Conservation (phyloP, 257 asterid genomes). For the Coffea eugenioides region DNA sequence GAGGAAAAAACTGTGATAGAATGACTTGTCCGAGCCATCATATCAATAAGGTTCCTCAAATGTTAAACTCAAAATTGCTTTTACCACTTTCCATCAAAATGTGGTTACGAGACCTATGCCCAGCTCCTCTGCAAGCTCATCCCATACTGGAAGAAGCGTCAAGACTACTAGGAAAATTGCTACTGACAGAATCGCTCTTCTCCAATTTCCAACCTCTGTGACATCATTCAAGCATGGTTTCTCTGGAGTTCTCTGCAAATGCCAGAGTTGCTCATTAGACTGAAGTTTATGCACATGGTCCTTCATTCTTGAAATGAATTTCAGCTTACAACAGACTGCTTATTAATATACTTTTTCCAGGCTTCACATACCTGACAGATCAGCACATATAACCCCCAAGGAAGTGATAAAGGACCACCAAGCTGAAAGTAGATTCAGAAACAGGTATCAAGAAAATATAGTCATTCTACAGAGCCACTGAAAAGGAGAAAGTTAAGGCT, state of each 20-base stretch:
- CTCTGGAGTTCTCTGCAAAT: conserved; percentile 77
- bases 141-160: conserved; percentile 96
- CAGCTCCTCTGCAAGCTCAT: conserved; percentile 91
- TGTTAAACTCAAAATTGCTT: conserved; percentile 40
- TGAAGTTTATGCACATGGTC: background rate
- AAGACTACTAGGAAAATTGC: conserved; percentile 60
- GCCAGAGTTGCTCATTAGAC: conserved; percentile 3
- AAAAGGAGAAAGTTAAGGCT: background rate
- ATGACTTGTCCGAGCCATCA: background rate
- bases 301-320: background rate
- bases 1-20: background rate
- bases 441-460: conserved; percentile 6
- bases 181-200: conserved; percentile 45
- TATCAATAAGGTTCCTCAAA: conserved; percentile 12
- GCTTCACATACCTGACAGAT: conserved; percentile 75
- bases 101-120: conserved; percentile 79
- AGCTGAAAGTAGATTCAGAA: conserved; percentile 44
- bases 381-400: conserved; percentile 97
- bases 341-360: background rate
- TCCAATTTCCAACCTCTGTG: conserved; percentile 86
- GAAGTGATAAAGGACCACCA: conserved; percentile 95
- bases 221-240: conserved; percentile 96
- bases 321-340: background rate
- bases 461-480: background rate
- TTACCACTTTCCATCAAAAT: conserved; percentile 32